These are phyloP conservation scores for Hypoxylon lenormandii DNA, from an alignment of 495 filamentous ascomycete species.

Conservation along the genomic window DNA sequence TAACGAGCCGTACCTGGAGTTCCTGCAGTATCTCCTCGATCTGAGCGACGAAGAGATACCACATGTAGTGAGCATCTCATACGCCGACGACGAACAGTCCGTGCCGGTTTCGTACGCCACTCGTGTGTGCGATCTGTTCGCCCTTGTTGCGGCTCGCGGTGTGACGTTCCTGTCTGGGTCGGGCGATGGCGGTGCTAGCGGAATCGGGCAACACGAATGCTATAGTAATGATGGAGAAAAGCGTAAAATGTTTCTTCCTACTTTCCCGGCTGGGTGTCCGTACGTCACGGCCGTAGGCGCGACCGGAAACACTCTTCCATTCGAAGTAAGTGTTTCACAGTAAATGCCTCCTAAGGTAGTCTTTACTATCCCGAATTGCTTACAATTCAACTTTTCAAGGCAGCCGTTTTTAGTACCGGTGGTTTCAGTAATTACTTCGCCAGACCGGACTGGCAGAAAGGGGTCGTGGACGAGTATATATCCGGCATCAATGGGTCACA, in stretches of 20 bases:
- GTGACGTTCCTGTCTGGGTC: conserved; percentile 76
- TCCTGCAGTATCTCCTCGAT: conserved; percentile 74
- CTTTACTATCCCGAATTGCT: too few relatives aligned
- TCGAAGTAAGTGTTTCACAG: conserved; percentile 68
- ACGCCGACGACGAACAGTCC: conserved; percentile 73
- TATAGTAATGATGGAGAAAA: conserved; percentile 74
- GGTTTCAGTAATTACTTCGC: conserved; percentile 79
- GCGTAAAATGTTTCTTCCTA: conserved; percentile 70
- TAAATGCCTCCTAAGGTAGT: too few relatives aligned
- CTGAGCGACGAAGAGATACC: conserved; percentile 74
- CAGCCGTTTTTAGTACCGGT: too few relatives aligned
- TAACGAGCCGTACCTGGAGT: conserved; percentile 88
- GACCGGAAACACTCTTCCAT: conserved; percentile 69
- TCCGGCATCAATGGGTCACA: conserved; percentile 58
- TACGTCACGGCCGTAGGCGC: conserved; percentile 84
- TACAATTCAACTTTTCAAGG: too few relatives aligned
- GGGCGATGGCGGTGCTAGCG: conserved; percentile 77
- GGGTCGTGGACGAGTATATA: conserved; percentile 68
- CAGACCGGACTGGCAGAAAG: conserved; percentile 73
- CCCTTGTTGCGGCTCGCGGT: conserved; percentile 77
- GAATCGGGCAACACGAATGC: conserved; percentile 64
- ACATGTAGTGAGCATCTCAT: conserved; percentile 78
- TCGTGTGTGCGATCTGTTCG: conserved; percentile 77
- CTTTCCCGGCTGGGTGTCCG: conserved; percentile 82
- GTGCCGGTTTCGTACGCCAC: conserved; percentile 73